These are phyloP conservation scores for Digitaria exilis DNA, from an alignment of 202 grass and related monocot species.

Conservation along the genomic window DNA sequence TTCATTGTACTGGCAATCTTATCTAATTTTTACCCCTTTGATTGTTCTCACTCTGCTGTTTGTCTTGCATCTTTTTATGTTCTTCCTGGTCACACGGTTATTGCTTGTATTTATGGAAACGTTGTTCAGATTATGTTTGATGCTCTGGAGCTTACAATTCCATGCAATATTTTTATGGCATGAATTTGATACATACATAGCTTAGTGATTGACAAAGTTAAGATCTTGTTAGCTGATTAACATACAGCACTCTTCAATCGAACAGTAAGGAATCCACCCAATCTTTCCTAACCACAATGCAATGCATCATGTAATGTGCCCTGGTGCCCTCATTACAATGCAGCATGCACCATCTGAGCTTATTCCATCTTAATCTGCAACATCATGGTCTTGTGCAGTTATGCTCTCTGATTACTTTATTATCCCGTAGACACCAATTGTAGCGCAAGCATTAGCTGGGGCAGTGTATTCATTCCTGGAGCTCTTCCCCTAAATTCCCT, in stretches of 20 bases:
- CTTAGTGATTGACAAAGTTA: constrained; percentile 31
- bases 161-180: constrained; percentile 26
- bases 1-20: constrained; percentile 39
- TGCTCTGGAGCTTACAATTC: constrained; percentile 22
- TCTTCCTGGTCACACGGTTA: background rate
- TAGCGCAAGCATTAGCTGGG: constrained; percentile 33
- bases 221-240: constrained; percentile 42
- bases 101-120: constrained; percentile 5
- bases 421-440: constrained; percentile 27
- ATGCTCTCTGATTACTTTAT: constrained; percentile 44
- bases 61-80: constrained; percentile 17
- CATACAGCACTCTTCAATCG: constrained; percentile 38
- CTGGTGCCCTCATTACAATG: background rate
- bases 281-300: constrained; percentile 29
- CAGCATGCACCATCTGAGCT: constrained; percentile 34
- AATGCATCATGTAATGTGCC: constrained; percentile 25
- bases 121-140: constrained; percentile 8
- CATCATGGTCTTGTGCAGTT: constrained; percentile 29
- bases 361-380: constrained; percentile 48
- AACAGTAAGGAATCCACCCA: constrained; percentile 15
- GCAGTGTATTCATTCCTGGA: constrained; percentile 17
- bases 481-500: constrained; percentile 26
- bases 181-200: constrained; percentile 21
- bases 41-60: constrained; percentile 30
- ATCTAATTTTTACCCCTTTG: background rate